A percentile compares a stretch with the other conserved stretches of the same genome.
These are phyloP conservation scores for Phytophthora pistaciae DNA, from an alignment of 352 stramenopile species.

Conservation along the genomic window DNA sequence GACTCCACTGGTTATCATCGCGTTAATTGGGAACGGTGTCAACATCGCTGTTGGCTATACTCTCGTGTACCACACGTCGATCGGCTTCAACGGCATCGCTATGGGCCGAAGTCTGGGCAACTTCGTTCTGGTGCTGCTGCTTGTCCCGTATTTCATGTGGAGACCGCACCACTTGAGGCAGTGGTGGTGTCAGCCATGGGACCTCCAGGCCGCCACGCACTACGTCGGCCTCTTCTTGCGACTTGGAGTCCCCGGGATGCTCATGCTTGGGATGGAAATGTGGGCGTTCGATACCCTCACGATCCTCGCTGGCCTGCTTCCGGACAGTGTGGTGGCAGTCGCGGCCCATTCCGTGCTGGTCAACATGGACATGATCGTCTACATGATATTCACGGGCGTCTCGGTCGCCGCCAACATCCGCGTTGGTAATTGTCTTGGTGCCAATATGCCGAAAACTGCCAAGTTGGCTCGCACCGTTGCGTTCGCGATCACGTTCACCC, in stretches of 20 bases:
- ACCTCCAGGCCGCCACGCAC: constrained; percentile 28
- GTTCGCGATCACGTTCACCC: constrained; percentile 35
- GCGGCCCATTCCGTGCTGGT: constrained; percentile 63
- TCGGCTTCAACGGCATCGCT: constrained; percentile 73
- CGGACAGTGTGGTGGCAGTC: constrained; percentile 51
- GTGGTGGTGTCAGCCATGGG: constrained; percentile 48
- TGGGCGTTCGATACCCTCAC: constrained; percentile 70
- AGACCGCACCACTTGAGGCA: constrained; percentile 29
- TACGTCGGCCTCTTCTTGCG: constrained; percentile 47
- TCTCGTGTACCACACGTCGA: constrained; percentile 51
- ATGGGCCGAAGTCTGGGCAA: constrained; percentile 60
- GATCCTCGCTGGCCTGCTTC: constrained; percentile 50
- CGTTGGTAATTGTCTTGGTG: constrained; percentile 65
- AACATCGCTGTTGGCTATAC: constrained; percentile 63
- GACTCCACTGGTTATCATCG: constrained; percentile 67
- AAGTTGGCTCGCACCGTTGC: constrained; percentile 40
- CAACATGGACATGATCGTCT: constrained; percentile 58
- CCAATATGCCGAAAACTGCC: constrained; percentile 40
- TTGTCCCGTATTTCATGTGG: constrained; percentile 61
- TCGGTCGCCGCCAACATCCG: constrained; percentile 59
- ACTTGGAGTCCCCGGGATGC: constrained; percentile 56
- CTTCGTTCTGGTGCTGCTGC: constrained; percentile 44
- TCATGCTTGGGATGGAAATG: constrained; percentile 69
- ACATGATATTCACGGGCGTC: constrained; percentile 63
- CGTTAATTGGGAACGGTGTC: constrained; percentile 62